Evolutionary conservation across 2,329 filamentous ascomycete species (phyloP), one percentile per base, ranked within the genome.

Genomic region (Fusarium sp.): DNA sequence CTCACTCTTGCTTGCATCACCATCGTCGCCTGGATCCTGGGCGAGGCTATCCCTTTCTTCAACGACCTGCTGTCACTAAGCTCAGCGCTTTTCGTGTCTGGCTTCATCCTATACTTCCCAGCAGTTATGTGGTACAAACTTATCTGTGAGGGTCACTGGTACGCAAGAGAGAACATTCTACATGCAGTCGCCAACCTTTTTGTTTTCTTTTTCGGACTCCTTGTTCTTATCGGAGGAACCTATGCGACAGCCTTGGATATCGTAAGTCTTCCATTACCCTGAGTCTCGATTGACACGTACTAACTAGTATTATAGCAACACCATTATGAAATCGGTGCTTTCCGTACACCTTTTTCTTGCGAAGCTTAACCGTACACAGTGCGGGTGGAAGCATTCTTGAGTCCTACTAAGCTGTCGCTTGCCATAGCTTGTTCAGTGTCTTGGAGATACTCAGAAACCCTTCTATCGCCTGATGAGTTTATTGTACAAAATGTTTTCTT

Each of bases 1-100:
- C 80, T 68, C 2, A 86, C 93, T 11, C 85, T 88, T 24, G 77
- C 84, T 1, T 69, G 76, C 34, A 77, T 90, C 22, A 93, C 90
- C 80, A 44, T 68, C 7, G 44, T 73, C 10, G 44, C 71, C 1
- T 73, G 68, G 55, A 53, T 90, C 11, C 54, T 91, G 7, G 88
- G 89, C 84, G 87, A 91, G 69, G 87, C 89, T 0, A 90, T 94
- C 44, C 92, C 92, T 1, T 89, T 90, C 74, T 94, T 94, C 79
- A 87, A 87, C 61, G 84, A 91, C 43, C 80, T 94, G 38, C 80
- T 94, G 9, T 80, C 82, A 15, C 81, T 86, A 61, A 81, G 75
- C 58, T 84, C 83, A 5, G 79, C 82, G 6, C 79, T 86, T 13
- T 83, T 86, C 59, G 78, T 85, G 45, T 85, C 83, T 0, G 75